Conservation (phyloP, 352 stramenopile species). For the Discostella stelligera region DNA sequence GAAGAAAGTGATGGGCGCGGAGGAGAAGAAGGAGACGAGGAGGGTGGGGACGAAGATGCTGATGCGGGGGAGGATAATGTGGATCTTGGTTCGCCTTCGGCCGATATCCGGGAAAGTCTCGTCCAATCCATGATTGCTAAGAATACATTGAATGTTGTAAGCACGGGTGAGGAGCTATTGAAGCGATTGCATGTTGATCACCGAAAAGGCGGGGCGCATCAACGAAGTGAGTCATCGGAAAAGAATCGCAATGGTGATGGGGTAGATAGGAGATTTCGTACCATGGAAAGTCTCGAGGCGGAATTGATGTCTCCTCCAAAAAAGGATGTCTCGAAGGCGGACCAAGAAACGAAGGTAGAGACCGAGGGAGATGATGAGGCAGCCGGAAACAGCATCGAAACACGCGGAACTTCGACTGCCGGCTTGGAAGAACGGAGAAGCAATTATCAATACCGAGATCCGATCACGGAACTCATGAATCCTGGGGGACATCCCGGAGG, state of each 20-base stretch:
- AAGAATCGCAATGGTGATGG: not conserved
- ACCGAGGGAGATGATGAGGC: not conserved
- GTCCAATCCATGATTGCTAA: slow-evolving; percentile 41
- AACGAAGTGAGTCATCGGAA: not conserved
- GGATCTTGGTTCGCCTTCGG: slow-evolving; percentile 13
- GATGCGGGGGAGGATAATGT: not conserved
- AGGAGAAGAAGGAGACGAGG: not conserved
- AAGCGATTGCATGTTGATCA: slow-evolving; percentile 22
- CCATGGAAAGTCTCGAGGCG: slow-evolving; percentile 44
- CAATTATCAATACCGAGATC: slow-evolving; percentile 38
- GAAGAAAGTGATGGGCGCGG: not conserved
- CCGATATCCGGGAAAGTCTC: slow-evolving; percentile 21
- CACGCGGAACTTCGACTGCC: not conserved
- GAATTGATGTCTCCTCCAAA: slow-evolving; percentile 31
- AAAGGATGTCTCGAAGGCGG: slow-evolving; percentile 8
- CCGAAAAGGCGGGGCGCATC: not conserved
- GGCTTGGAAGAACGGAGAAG: not conserved
- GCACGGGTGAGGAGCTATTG: slow-evolving; percentile 34
- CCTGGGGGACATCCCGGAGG: slow-evolving; percentile 23
- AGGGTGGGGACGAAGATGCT: not conserved
- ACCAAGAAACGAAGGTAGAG: slow-evolving; percentile 10
- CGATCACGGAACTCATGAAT: slow-evolving; percentile 52
- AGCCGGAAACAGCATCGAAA: not conserved
- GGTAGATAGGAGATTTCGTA: slow-evolving; percentile 31
- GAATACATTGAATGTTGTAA: not conserved